Conservation (phyloP, 2,329 filamentous ascomycete species). For the Epicoccum sorghinum region DNA sequence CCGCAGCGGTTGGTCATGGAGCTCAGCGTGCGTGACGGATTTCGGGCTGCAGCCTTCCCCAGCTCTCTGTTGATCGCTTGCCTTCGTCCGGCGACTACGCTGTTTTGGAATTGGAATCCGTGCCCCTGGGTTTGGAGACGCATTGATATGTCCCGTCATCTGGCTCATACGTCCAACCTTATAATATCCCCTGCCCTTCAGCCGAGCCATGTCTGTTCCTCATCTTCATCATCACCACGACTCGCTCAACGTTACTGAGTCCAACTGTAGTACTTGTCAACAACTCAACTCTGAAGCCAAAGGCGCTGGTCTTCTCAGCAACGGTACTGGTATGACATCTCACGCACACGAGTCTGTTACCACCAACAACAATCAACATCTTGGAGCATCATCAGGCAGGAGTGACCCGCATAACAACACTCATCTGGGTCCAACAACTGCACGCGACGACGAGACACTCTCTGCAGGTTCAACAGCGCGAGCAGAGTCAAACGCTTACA, state of each 20-base stretch:
- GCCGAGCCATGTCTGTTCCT: constrained; percentile 15
- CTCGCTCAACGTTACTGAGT: constrained; percentile 8
- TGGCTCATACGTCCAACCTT: constrained; percentile 15
- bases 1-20: constrained; percentile 31
- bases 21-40: constrained; percentile 13
- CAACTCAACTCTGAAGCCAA: not conserved
- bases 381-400: constrained; percentile 19
- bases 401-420: constrained; percentile 23
- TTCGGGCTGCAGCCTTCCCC: constrained; percentile 23
- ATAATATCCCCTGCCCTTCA: constrained; percentile 18
- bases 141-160: constrained; percentile 16
- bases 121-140: constrained; percentile 22
- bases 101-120: constrained; percentile 19
- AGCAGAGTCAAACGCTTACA: constrained; percentile 27
- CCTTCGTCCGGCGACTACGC: constrained; percentile 32
- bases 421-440: constrained; percentile 28
- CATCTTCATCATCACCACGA: constrained; percentile 16
- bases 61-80: constrained; percentile 25
- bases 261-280: constrained; percentile 6
- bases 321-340: constrained; percentile 23
- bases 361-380: constrained; percentile 20
- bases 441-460: constrained; percentile 30
- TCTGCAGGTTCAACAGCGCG: constrained; percentile 33
- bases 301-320: constrained; percentile 17
- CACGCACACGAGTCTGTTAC: constrained; percentile 16